phyloP scores from a whole-genome alignment of 257 asterid genomes.

The Jacaranda copaia region DNA sequence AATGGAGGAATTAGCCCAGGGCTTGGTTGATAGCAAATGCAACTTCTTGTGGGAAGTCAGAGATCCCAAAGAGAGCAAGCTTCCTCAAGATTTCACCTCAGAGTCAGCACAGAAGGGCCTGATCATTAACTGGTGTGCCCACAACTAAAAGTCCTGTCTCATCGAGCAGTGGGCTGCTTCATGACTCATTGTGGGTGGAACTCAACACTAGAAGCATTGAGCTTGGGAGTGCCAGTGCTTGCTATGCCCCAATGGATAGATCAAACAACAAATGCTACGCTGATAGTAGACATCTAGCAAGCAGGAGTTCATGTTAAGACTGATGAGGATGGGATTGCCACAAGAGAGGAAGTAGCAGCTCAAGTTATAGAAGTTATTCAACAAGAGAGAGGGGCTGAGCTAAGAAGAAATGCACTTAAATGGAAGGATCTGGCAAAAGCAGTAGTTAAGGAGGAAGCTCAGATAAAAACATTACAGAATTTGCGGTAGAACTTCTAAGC shows the following conservation, averaged over 20 bases:
- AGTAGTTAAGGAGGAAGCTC: conserved; percentile 56
- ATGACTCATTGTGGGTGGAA: conserved; percentile 67
- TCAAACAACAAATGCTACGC: conserved; percentile 54
- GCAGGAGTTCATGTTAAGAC: conserved; percentile 43
- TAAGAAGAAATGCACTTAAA: conserved; percentile 38
- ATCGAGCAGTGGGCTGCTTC: conserved; percentile 53
- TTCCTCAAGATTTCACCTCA: conserved; percentile 27
- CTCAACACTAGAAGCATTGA: conserved; percentile 57
- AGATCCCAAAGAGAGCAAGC: conserved; percentile 30
- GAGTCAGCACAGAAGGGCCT: conserved; percentile 12
- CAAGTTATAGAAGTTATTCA: conserved; percentile 41
- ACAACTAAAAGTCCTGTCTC: conserved; percentile 42
- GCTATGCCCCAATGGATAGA: conserved; percentile 56
- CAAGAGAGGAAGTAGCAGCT: conserved; percentile 37
- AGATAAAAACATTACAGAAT: conserved; percentile 42
- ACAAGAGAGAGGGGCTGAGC: conserved; percentile 42
- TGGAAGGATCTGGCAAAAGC: conserved; percentile 50
- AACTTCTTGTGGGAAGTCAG: conserved; percentile 56
- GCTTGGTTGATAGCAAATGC: conserved; percentile 33
- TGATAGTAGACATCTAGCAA: conserved; percentile 50
- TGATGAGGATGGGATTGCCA: conserved; percentile 45
- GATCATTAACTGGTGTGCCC: conserved; percentile 40
- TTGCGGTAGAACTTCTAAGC: conserved; percentile 30
- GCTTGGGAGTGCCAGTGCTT: conserved; percentile 51
- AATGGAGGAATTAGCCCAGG: conserved; percentile 46